Evolutionary conservation across 2,329 filamentous ascomycete species (phyloP).

Genomic region (Gaeumannomyces sp.): DNA sequence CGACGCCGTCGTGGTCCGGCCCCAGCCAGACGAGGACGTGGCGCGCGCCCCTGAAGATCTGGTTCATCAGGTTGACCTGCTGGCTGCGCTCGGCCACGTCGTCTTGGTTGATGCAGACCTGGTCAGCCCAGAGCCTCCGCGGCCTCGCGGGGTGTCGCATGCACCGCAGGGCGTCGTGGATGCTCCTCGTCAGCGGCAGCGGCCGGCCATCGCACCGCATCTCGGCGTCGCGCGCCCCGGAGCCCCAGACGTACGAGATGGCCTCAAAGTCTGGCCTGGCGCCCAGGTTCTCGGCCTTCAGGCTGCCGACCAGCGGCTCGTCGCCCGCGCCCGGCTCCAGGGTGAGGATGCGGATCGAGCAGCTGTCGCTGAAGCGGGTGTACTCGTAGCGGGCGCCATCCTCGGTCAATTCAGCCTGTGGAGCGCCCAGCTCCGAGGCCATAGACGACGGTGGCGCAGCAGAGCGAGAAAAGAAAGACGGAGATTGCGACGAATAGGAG

Average conservation of each 20-base stretch:
- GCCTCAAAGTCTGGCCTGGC: neutral
- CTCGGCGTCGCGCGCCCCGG: no score
- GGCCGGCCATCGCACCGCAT: neutral
- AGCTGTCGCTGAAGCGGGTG: neutral
- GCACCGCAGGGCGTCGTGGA: neutral
- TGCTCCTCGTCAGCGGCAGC: neutral
- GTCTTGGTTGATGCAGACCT: slow-evolving; percentile 21
- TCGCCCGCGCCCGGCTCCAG: neutral
- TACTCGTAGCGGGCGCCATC: neutral
- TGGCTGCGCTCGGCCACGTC: slow-evolving; percentile 17
- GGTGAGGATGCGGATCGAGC: neutral
- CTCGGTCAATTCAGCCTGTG: neutral
- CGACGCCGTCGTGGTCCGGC: neutral
- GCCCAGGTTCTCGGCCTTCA: neutral
- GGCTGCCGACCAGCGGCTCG: neutral
- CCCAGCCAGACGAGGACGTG: slow-evolving; percentile 19
- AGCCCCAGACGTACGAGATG: neutral
- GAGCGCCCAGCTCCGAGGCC: neutral
- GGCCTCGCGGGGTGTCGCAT: neutral
- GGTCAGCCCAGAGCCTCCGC: slow-evolving; percentile 18
- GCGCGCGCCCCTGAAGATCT: slow-evolving; percentile 18
- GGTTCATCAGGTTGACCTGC: slow-evolving; percentile 19
- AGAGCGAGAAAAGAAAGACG: neutral
- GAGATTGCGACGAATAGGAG: neutral
- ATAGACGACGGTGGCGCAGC: neutral